Evolutionary conservation across 371 early-diverging fungal species (phyloP).

Genomic region (Mortierella sp.): DNA sequence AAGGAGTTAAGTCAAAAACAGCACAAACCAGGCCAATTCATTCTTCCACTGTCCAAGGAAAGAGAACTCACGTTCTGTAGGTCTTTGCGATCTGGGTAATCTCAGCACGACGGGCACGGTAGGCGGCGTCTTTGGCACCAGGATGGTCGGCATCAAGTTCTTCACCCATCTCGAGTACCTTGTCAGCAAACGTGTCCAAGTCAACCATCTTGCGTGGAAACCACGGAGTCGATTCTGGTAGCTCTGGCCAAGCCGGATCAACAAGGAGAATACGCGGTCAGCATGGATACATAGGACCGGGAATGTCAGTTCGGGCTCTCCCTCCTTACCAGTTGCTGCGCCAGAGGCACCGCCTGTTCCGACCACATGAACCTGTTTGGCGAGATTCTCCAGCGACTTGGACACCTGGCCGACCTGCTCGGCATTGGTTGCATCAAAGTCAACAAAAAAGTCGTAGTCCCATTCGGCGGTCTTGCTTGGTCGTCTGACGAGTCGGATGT

Average conservation of each 20-base stretch:
- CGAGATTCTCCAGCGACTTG: conserved; percentile 64
- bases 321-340: conserved; percentile 10
- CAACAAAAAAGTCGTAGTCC: conserved; percentile 95
- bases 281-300: too few species aligned
- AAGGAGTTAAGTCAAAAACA: too few species aligned
- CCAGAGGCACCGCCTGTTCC: conserved; percentile 54
- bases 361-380: conserved; percentile 70
- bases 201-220: conserved; percentile 95
- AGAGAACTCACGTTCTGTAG: conserved; percentile 67
- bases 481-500: conserved; percentile 58
- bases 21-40: too few species aligned
- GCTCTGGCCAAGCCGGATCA: conserved; percentile 2
- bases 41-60: too few species aligned
- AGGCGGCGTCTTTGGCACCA: conserved; percentile 89
- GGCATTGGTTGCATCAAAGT: conserved; percentile 73
- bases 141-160: conserved; percentile 94
- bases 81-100: conserved; percentile 89
- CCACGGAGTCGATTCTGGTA: conserved; percentile 76
- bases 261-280: neutral
- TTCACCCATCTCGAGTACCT: conserved; percentile 93
- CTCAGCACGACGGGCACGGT: conserved; percentile 86
- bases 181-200: conserved; percentile 93
- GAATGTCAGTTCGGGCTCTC: too few species aligned
- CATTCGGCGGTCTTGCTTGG: conserved; percentile 83
- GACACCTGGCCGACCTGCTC: conserved; percentile 66